Conservation (phyloP, 768 basidiomycete species). For the Boletales sp. region DNA sequence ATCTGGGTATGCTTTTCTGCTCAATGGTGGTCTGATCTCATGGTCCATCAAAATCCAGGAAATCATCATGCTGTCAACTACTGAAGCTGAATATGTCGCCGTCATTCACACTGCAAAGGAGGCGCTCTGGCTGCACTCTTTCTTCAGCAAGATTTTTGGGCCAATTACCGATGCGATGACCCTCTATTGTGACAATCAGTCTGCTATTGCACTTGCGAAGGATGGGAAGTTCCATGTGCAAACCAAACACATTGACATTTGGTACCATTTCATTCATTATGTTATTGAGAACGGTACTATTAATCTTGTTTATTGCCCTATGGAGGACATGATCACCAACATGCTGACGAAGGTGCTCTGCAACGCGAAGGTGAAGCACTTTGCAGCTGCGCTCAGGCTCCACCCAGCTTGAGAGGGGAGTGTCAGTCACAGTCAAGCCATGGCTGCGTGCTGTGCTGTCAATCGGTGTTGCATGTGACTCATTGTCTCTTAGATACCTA, state of each 20-base stretch:
- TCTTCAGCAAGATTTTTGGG: not conserved
- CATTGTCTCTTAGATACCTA: no score
- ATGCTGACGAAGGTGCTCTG: constrained; percentile 2
- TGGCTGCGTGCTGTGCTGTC: no score
- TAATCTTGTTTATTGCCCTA: constrained; percentile 1
- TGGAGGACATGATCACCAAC: not conserved
- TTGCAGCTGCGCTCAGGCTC: not conserved
- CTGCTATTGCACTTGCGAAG: not conserved
- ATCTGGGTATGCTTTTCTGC: not conserved
- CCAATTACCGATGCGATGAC: not conserved
- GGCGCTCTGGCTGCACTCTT: not conserved
- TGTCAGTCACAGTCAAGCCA: no score
- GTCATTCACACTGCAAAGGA: not conserved
- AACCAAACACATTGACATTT: not conserved
- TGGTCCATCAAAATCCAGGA: not conserved
- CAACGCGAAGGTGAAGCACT: not conserved
- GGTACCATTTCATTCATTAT: constrained; percentile 3
- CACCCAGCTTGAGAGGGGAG: not conserved
- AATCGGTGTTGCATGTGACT: no score
- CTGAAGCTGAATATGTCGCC: not conserved
- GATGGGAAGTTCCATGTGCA: not conserved
- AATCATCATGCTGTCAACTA: not conserved
- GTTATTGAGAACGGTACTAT: not conserved
- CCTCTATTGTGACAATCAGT: not conserved
- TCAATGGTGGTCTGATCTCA: not conserved